Evolutionary conservation across 768 basidiomycete species (phyloP), one percentile per base, ranked within the genome.

Genomic region (Lactarius sp.): DNA sequence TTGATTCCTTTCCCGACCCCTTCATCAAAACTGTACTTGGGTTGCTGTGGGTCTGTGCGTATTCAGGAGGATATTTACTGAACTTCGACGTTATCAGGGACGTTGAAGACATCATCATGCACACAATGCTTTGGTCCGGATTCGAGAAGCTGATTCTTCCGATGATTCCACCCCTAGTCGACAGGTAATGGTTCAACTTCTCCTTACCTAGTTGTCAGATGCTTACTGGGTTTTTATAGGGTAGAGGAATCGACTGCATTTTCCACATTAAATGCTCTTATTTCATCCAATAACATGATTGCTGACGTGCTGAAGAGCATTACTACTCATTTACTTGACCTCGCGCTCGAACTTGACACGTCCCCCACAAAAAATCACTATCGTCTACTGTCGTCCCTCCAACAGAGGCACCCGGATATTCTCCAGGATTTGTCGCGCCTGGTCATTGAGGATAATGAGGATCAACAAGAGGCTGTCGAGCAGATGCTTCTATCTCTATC

Each of bases 381-480:
- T 14, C 64, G 44, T 14, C 69, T 90, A 0, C 76, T 94, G 42
- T 77, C 80, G 9, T 75, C 77, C 31, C 72, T 92, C 12, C 82
- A 88, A 57, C 92, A 92, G 68, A 83, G 88, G 20, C 78, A 89
- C 68, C 81, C 86, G 0, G 69, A 75, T 0, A 66, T 81, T 3
- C 75, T 91, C 53, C 77, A 78, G 36, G 70, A 73, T 5, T 73
- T 72, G 10, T 77, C 80, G 7, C 75, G 81, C 6, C 71, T 73
- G 3, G 57, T 80, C 4, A 69, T 77, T 33, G 72, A 70, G 12
- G 72, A 69, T 18, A 69, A 73, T 14, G 71, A 71, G 13, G 68
- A 66, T 22, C 66, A 61, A 33, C 78, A 76, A 65, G 79, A 79
- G 18, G 71, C 71, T 7, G 65, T 85, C 6, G 84, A 85, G 56